These are phyloP conservation scores for Pseudophaeomoniella oleicola DNA, from an alignment of 2,329 filamentous ascomycete species.

Conservation along the genomic window DNA sequence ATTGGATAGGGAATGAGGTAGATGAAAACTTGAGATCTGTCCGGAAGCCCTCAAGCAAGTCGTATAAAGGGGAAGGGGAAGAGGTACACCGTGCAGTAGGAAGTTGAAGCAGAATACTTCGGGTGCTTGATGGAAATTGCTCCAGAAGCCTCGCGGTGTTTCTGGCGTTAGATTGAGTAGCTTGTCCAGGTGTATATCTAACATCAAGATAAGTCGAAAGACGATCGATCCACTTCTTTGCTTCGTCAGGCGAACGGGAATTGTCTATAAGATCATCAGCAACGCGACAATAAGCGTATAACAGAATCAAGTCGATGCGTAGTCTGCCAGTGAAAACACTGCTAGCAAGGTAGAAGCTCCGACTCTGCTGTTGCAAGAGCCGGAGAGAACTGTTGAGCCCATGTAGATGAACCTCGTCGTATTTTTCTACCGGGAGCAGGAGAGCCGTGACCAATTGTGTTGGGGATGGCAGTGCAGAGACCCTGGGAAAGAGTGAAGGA, in stretches of 20 bases:
- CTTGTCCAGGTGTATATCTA: conserved; percentile 17
- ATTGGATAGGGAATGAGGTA: conserved; percentile 39
- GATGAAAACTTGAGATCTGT: conserved; percentile 47
- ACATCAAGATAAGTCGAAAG: conserved; percentile 41
- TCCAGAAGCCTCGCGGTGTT: no score
- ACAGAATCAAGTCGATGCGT: conserved; percentile 50
- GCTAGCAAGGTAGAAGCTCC: conserved; percentile 61
- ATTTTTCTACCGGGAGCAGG: conserved; percentile 30
- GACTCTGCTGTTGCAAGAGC: conserved; percentile 48
- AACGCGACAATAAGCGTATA: conserved; percentile 62
- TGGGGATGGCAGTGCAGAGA: no score
- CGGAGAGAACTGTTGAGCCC: conserved; percentile 45
- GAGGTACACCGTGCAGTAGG: conserved; percentile 44
- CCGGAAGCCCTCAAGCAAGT: conserved; percentile 52
- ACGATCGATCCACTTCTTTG: conserved; percentile 43
- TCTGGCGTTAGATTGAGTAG: conserved; percentile 10
- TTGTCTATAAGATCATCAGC: conserved; percentile 62
- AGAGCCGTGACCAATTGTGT: conserved; percentile 38
- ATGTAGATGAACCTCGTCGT: conserved; percentile 42
- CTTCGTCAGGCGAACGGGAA: conserved; percentile 36
- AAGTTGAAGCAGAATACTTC: conserved; percentile 43
- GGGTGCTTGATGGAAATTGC: conserved; percentile 37
- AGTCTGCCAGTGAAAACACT: conserved; percentile 53
- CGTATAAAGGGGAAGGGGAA: conserved; percentile 44
- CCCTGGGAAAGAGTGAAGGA: no score